Base-by-base conservation (phyloP, 169 alveolate species). In the Cyclospora cayetanensis region DNA sequence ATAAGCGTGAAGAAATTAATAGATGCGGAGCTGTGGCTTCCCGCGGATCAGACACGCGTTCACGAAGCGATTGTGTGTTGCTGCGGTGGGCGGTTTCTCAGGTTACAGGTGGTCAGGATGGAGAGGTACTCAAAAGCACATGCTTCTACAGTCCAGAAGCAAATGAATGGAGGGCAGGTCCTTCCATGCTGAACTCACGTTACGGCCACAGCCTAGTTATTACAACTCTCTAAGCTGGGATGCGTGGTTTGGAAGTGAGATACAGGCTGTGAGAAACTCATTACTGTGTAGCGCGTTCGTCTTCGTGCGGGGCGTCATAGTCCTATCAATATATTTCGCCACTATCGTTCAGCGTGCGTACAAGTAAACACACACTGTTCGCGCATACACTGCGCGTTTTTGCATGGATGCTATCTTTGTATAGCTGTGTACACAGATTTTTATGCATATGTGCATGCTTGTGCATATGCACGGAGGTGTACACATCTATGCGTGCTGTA, bases 141-240 rank as follows among this genome's bases (percentile, higher is more conserved):
- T 90, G 60, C n/a, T 91, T 91, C 72, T 86, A 63, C 46, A 39
- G 90, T 0, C 94, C 92, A 3, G 94, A 91, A 34, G 41, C 39
- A n/a, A 42, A 84, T 52, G 88, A 84, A 34, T 91, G 94, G 94
- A 41, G 46, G 25, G 52, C 85, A 29, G 94, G 94, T 0, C 94
- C 94, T 0, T 85, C 91, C 22, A 82, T 91, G 94, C 20, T 83
- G 27, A 31, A 53, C 34, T 89, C 92, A 41, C 94, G 94, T 34
- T 91, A 91, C 74, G 94, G 94, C 53, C 94, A 91, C 43, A 29
- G 63, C 35, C 46, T 74, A 2, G 91, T 91, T 22, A 7, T 82
- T n/a, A 90, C 90, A 4, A 42, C 7, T 22, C 55, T 91, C 22
- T 91, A 39, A 74, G 60, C 60, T 11, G 60, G 60, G 60, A 18